Base-by-base conservation (phyloP, 2,329 filamentous ascomycete species). In the Cercospora sp. region DNA sequence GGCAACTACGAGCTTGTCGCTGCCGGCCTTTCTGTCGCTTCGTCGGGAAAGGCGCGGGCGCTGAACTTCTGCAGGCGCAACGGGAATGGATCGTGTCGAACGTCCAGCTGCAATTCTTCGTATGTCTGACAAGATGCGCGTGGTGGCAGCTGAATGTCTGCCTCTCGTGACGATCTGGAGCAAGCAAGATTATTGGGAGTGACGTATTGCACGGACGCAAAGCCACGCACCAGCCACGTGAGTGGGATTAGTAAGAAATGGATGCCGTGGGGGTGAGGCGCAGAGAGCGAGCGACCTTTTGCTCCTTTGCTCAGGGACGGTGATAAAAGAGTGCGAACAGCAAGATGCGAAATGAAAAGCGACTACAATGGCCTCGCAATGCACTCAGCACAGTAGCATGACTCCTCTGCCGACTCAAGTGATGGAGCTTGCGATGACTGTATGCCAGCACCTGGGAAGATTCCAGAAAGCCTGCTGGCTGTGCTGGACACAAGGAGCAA, bases 1-100 rank as follows among this genome's bases (percentile, higher is more conserved):
- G 45, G 45, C 45, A 51, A 51, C 20, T 23, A 23, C 45, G 45
- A 51, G 20, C 16, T 63, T 6, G 60, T 48, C 57, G 57, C 18
- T 60, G 57, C 57, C 30, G 42, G 26, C 33, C 42, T 55, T 55
- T 39, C 30, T 45, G 33, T 60, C 28, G 60, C 60, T 26, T 33
- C 30, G 45, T 23, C 42, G 30, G 45, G n/a, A 39, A 36, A 26
- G 45, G 16, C 36, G 36, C 16, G 36, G 36, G 36, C 36, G 36
- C 36, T 8, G 16, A n/a, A 42, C 6, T 42, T 9, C 20, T 51
- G 45, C 20, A 23, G 45, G 18, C 20, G 42, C 42, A 13, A 20
- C 18, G 42, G 18, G 5, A 8, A 48, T 5, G 42, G 7, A n/a
- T n/a, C 36, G 36, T 16, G 16, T 42, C 16, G 36, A n/a, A 42